phyloP scores from a whole-genome alignment of 331 rosid genomes.

The Spiraea crenata region DNA sequence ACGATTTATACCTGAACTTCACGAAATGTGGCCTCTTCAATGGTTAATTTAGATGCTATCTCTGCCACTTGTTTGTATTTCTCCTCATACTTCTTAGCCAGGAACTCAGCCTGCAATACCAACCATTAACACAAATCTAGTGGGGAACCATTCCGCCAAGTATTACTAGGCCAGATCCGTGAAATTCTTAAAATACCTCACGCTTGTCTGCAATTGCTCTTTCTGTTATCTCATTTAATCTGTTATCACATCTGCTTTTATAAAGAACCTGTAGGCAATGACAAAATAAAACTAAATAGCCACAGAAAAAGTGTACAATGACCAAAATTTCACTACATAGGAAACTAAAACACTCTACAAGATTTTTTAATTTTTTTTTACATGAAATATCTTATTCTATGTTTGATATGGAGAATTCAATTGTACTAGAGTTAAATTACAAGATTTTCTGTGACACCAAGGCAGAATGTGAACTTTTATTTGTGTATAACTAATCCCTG shows the following conservation, averaged over 20 bases:
- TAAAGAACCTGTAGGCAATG: constrained; percentile 65
- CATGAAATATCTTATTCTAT: background rate
- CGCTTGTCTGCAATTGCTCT: constrained; percentile 94
- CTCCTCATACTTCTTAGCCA: constrained; percentile 87
- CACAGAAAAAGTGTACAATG: background rate
- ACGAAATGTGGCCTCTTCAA: constrained; percentile 88
- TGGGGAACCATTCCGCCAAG: constrained; percentile 17
- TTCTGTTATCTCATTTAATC: constrained; percentile 89
- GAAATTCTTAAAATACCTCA: constrained; percentile 51
- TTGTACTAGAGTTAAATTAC: too few species aligned
- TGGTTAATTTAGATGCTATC: constrained; percentile 79
- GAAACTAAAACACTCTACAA: background rate
- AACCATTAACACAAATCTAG: constrained; percentile 19
- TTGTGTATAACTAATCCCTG: too few species aligned
- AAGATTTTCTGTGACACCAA: too few species aligned
- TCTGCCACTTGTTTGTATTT: constrained; percentile 94
- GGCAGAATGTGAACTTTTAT: too few species aligned
- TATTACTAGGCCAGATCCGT: background rate
- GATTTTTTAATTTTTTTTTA: background rate
- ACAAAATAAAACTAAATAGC: constrained; percentile 3
- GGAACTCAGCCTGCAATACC: constrained; percentile 68
- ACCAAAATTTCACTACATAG: constrained; percentile 6
- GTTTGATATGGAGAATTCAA: too few species aligned
- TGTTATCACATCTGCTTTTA: constrained; percentile 90
- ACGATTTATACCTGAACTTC: constrained; percentile 69